Evolutionary conservation across 2,329 filamentous ascomycete species (phyloP).

Genomic region (Pezicula radicicola): DNA sequence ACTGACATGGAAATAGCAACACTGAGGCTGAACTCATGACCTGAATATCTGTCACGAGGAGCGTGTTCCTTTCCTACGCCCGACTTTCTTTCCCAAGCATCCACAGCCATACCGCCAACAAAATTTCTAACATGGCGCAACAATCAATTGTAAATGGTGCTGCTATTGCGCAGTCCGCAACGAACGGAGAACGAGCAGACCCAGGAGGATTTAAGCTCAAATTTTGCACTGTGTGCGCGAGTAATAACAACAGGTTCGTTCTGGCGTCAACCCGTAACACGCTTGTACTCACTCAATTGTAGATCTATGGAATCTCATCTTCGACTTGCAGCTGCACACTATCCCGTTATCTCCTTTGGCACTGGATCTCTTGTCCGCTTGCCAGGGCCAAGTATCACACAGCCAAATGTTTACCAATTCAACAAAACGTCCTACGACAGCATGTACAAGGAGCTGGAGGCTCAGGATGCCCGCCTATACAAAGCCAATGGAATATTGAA

Average conservation of each 20-base stretch:
- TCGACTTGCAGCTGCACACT: conserved; percentile 78
- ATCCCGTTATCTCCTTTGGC: conserved; percentile 97
- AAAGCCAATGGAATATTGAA: conserved; percentile 88
- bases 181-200: conserved; percentile 21
- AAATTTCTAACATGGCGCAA: conserved; percentile 17
- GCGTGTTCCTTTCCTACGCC: neutral
- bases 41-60: neutral
- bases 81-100: conserved; percentile 5
- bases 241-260: conserved; percentile 88
- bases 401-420: conserved; percentile 98
- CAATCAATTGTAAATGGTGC: conserved; percentile 14
- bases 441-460: conserved; percentile 87
- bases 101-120: conserved; percentile 2
- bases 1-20: neutral
- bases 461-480: conserved; percentile 86
- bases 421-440: conserved; percentile 93
- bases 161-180: conserved; percentile 4
- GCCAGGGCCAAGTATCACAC: conserved; percentile 83
- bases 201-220: conserved; percentile 75
- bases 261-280: neutral
- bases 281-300: conserved; percentile 32
- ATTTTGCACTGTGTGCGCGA: conserved; percentile 98
- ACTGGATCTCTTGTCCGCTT: conserved; percentile 93
- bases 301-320: conserved; percentile 99
- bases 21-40: neutral